These are phyloP conservation scores for Amauroascus verrucosus DNA, from an alignment of 2,329 filamentous ascomycete genomes.

Conservation along the genomic window DNA sequence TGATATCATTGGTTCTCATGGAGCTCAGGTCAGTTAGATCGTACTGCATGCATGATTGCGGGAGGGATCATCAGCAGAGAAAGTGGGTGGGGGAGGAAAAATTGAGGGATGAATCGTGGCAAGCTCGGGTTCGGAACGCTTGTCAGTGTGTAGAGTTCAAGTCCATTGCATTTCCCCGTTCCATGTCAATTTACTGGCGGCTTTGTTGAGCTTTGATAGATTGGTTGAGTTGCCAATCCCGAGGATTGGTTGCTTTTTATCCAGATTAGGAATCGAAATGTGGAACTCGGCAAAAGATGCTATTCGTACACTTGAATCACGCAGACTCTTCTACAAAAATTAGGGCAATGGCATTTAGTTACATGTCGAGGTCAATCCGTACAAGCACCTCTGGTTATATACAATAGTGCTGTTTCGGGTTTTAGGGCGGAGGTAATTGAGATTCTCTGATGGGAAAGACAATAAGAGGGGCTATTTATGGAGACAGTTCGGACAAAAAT, in stretches of 20 bases:
- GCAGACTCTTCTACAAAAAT: no score
- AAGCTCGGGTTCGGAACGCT: conserved; percentile 6
- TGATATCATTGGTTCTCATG: conserved; percentile 2
- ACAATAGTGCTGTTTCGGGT: no score
- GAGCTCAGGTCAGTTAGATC: background rate
- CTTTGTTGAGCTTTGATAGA: background rate
- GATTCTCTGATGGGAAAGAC: no score
- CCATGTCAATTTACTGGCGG: background rate
- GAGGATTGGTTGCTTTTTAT: conserved; percentile 4
- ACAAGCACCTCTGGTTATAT: no score
- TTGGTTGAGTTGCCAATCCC: conserved; percentile 3
- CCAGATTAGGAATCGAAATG: background rate
- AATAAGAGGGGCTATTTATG: no score
- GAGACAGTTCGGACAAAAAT: no score
- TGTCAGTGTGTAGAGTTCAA: background rate
- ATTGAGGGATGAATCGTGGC: conserved; percentile 6
- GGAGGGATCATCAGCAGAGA: background rate
- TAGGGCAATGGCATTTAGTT: no score
- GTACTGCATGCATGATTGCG: background rate
- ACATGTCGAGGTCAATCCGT: no score
- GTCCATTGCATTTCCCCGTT: conserved; percentile 1
- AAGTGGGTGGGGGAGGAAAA: no score
- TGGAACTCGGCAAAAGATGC: background rate
- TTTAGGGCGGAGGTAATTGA: no score
- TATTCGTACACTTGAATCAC: background rate